Conservation (phyloP, 148 eudicot genomes). For the Rhododendron ferrugineum region DNA sequence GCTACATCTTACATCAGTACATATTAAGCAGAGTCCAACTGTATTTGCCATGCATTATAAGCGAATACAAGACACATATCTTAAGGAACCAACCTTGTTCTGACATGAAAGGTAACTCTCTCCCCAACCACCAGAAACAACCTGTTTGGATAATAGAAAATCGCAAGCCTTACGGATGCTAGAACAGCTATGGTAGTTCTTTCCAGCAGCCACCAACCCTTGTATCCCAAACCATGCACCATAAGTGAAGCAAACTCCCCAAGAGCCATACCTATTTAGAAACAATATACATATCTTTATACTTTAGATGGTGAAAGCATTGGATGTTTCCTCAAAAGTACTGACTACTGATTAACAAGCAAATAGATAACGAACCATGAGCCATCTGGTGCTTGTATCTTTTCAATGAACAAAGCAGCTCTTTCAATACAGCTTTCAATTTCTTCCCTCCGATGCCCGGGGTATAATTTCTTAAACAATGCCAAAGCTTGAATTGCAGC, state of each 20-base stretch:
- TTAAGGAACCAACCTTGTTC: conserved; percentile 46
- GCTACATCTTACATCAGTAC: background rate
- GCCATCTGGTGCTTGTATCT: conserved; percentile 78
- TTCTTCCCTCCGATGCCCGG: conserved; percentile 81
- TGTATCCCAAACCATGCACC: conserved; percentile 87
- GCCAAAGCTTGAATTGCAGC: conserved; percentile 88
- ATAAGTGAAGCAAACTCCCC: conserved; percentile 95
- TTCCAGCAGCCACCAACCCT: conserved; percentile 72
- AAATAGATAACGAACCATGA: conserved; percentile 67
- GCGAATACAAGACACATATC: background rate
- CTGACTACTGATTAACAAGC: background rate
- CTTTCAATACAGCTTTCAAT: conserved; percentile 57
- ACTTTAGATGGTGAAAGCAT: background rate
- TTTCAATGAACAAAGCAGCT: conserved; percentile 65
- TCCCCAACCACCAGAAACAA: conserved; percentile 90
- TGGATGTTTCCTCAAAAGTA: background rate
- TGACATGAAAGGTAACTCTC: conserved; percentile 95
- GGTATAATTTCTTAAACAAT: conserved; percentile 64
- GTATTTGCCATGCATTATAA: background rate
- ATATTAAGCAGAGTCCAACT: background rate
- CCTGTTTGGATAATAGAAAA: conserved; percentile 76
- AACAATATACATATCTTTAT: background rate
- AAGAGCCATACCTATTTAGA: conserved; percentile 76
- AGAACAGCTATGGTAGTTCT: conserved; percentile 44
- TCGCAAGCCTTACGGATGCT: conserved; percentile 77